Evolutionary conservation across 352 stramenopile species (phyloP), one percentile per base, ranked within the genome.

Genomic region (Pseudoperonospora humuli): DNA sequence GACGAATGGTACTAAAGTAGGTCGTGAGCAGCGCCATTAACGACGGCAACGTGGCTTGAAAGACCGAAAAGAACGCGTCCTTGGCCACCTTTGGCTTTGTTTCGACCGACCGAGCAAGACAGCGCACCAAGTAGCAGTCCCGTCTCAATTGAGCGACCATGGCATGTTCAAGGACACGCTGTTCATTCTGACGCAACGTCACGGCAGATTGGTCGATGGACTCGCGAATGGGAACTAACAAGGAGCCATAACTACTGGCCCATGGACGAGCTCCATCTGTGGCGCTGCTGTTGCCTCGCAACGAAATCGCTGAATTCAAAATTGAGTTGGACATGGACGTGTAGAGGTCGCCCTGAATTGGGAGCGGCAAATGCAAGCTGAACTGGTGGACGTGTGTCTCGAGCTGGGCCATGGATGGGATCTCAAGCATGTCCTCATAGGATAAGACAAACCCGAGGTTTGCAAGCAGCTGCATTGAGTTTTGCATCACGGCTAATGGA

Each of bases 241-340:
- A 56, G 6, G 69, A 59, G 0, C 61, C 66, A 26, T 86, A 88
- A 1, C 71, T 64, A 10, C 67, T 72, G 7, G 64, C 67, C 73
- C 75, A 88, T 8, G 53, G 44, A 23, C 70, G 56, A 7, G 56
- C 47, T 45, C 33, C 47, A 57, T 38, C 49, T 7, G 43, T 34
- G 24, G 37, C 19, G 18, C 44, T 32, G 17, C 32, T 60, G n/a
- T 45, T 70, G 1, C 57, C 61, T 34, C 64, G 66, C 39, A 87
- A 56, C 1, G 75, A 86, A 37, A 86, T 85, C 3, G 70, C 73
- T 20, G 75, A 82, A 54, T 85, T 84, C 21, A 91, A 27, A 50
- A 87, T 82, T 6, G 70, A 85, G 49, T 87, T 84, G 0, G 76
- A 84, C 67, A 88, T 81, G 1, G 78, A 79, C 11, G 72, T 86